phyloP scores from a whole-genome alignment of 2,329 filamentous ascomycete species.

The Scedosporium minutisporum region DNA sequence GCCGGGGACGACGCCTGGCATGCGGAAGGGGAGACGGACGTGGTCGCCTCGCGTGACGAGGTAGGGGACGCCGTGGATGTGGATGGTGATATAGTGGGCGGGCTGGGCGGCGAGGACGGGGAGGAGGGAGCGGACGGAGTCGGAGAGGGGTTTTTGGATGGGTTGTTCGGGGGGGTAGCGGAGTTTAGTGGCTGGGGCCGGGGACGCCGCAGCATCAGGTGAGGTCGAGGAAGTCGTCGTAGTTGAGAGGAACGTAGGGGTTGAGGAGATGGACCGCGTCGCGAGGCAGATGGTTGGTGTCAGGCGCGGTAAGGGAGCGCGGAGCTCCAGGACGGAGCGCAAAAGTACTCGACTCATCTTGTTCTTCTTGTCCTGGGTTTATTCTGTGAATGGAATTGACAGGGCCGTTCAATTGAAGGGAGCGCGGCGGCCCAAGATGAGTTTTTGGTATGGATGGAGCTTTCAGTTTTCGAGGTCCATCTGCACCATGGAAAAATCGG shows the following conservation, averaged over 20 bases:
- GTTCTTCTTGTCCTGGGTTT: neutral
- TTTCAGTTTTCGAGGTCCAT: neutral
- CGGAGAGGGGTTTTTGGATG: constrained; percentile 19
- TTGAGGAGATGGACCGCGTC: constrained; percentile 42
- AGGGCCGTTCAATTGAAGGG: neutral
- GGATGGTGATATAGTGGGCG: constrained; percentile 67
- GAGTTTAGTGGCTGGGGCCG: constrained; percentile 33
- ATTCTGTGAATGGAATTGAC: neutral
- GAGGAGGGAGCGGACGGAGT: constrained; percentile 51
- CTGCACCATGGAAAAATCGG: neutral
- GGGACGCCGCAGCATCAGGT: constrained; percentile 28
- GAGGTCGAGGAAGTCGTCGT: constrained; percentile 15
- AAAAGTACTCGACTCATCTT: constrained; percentile 51
- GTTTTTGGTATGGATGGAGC: neutral
- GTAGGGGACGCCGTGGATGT: constrained; percentile 72
- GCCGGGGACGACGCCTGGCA: constrained; percentile 67
- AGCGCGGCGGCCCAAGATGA: neutral
- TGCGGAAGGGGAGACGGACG: constrained; percentile 68
- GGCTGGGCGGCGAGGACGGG: constrained; percentile 65
- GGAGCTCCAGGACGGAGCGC: constrained; percentile 53
- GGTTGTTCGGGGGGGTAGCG: constrained; percentile 25
- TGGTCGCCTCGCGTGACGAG: constrained; percentile 68
- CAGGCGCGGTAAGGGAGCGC: constrained; percentile 24
- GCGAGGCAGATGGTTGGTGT: constrained; percentile 21
- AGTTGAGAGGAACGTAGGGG: constrained; percentile 26